Base-by-base conservation (phyloP, 257 asterid genomes). In the Lantana camara region DNA sequence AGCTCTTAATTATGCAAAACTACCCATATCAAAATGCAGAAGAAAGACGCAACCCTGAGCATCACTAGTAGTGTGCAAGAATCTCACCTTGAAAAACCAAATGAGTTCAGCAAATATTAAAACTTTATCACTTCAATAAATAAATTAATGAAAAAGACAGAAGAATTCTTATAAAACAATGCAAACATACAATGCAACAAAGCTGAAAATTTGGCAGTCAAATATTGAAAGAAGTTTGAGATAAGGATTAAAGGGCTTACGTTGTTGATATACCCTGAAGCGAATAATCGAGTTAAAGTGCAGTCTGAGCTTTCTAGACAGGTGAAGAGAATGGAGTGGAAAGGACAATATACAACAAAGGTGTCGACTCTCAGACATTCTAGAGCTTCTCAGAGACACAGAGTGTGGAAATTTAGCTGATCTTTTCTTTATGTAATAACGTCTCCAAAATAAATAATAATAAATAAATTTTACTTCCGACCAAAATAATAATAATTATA, bases 311-410 rank as follows among this genome's bases (percentile, higher is more conserved):
- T 34, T 16, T 27, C 44, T 52, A 23, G 77, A 19, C 16, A 45
- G 14, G 35, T 60, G 68, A 11, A 21, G 47, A 48, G 49, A 14
- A 11, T 40, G 54, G 10, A 24, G 14, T 14, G 17, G 37, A 10
- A 21, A 54, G 32, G 27, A 52, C 15, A 13, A 58, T 54, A 37
- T 49, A 50, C 38, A 35, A 50, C 38, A 35, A 40, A 64, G 68
- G 73, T 64, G 76, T 19, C 32, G 49, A 16, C 2, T 48, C 75
- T 69, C 54, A 67, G 64, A 64, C 63, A 22, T 76, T 77, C 82
- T 77, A 77, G 82, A 77, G 73, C 67, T 69, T 73, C 73, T 77
- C 40, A 72, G 82, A 76, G 51, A 68, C 17, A 41, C n/a, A 13
- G 47, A 41, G 47, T 12, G 47, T 12, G 47, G 37, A 57, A 21